phyloP scores from a whole-genome alignment of 164 flowering plant genomes.

The Saururus chinensis region DNA sequence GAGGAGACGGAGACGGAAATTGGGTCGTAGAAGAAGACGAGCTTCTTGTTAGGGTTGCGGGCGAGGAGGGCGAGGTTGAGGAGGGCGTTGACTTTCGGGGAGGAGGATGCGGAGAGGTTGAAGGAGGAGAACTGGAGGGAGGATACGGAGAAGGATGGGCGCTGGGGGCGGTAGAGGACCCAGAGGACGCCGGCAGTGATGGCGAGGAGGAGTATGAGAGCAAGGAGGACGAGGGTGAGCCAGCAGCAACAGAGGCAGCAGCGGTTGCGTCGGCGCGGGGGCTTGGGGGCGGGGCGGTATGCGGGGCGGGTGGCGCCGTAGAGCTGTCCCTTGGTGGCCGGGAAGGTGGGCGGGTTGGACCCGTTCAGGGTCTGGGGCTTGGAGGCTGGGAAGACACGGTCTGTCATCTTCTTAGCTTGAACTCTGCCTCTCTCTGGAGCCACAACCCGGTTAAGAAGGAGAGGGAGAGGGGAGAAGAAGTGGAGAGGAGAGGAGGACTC shows the following conservation, averaged over 20 bases:
- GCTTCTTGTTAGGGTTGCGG: slow-evolving; percentile 61
- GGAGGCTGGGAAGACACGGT: slow-evolving; percentile 39
- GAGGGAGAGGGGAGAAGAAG: neutral
- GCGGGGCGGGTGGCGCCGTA: slow-evolving; percentile 55
- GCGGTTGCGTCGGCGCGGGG: slow-evolving; percentile 28
- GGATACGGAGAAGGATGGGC: slow-evolving; percentile 58
- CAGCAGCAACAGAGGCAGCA: slow-evolving; percentile 55
- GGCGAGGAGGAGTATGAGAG: slow-evolving; percentile 38
- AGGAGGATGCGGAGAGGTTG: slow-evolving; percentile 37
- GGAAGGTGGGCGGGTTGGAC: slow-evolving; percentile 22
- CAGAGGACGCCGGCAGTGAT: slow-evolving; percentile 43
- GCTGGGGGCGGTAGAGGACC: slow-evolving; percentile 71
- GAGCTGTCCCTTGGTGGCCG: slow-evolving; percentile 52
- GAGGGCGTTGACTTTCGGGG: slow-evolving; percentile 19
- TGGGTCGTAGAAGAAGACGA: slow-evolving; percentile 41
- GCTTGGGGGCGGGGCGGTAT: slow-evolving; percentile 57
- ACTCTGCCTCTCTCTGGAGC: neutral
- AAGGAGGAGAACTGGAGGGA: slow-evolving; percentile 43
- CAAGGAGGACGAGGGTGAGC: slow-evolving; percentile 32
- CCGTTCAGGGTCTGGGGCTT: slow-evolving; percentile 11
- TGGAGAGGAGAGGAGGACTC: slow-evolving; percentile 2
- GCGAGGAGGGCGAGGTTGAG: slow-evolving; percentile 40
- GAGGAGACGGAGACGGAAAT: slow-evolving; percentile 25
- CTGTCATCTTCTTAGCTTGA: slow-evolving; percentile 36
- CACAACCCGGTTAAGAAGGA: neutral